These are phyloP conservation scores for Samsoniella hepiali DNA, from an alignment of 2,329 filamentous ascomycete genomes.

Conservation along the genomic window DNA sequence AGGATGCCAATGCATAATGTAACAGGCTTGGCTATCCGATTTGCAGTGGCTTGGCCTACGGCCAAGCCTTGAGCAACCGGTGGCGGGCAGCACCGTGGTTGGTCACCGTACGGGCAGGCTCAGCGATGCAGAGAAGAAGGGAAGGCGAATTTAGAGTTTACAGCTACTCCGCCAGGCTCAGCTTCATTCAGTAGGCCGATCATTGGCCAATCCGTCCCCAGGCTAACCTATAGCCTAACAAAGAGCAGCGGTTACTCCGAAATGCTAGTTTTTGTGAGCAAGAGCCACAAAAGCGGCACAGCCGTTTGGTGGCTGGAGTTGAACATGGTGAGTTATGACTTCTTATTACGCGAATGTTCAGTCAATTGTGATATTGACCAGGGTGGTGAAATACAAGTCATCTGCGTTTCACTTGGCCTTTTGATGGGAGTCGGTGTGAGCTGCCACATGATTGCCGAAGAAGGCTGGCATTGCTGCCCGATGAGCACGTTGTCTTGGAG, in stretches of 20 bases:
- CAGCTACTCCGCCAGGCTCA: neutral
- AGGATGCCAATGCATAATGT: neutral
- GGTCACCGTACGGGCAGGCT: neutral
- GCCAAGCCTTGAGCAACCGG: neutral
- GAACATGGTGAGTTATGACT: too few species aligned
- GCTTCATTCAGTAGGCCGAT: neutral
- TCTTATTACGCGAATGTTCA: too few species aligned
- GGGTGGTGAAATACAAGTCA: neutral
- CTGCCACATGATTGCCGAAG: neutral
- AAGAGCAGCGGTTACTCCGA: neutral
- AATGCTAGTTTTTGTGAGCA: neutral
- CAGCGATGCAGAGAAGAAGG: neutral
- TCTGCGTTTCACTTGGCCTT: neutral
- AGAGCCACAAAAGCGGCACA: too few species aligned
- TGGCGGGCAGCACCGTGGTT: neutral
- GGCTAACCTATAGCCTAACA: neutral
- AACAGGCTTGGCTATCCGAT: neutral
- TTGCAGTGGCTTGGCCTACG: neutral
- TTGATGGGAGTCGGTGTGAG: neutral
- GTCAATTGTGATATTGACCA: too few species aligned
- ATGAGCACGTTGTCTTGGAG: too few species aligned
- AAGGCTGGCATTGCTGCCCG: too few species aligned
- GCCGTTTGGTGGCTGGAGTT: too few species aligned
- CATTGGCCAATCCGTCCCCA: neutral
- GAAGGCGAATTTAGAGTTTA: constrained; percentile 5